Percentiles rank a stretch among this genome's conserved stretches.
phyloP scores from a whole-genome alignment of 1,139 yeast genomes.

The Nakaseomyces kungkrabaensis region DNA sequence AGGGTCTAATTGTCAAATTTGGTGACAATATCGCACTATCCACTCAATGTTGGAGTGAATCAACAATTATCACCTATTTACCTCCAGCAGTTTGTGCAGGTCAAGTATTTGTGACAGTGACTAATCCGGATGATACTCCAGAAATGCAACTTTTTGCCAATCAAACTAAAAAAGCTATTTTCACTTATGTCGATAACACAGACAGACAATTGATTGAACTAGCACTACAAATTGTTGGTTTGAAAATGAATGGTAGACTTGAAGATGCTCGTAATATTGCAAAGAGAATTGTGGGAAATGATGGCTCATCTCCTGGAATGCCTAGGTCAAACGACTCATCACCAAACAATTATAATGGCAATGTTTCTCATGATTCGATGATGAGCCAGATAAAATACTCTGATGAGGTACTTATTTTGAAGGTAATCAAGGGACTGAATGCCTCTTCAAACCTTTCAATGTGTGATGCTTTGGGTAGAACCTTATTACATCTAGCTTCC shows the following conservation, averaged over 20 bases:
- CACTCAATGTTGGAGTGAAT: constrained; percentile 92
- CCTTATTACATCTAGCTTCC: constrained; percentile 72
- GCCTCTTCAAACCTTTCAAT: constrained; percentile 60
- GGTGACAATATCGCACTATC: constrained; percentile 78
- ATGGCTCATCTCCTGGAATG: constrained; percentile 15
- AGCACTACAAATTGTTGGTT: constrained; percentile 87
- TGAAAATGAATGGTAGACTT: constrained; percentile 86
- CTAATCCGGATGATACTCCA: constrained; percentile 31
- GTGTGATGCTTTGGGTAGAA: constrained; percentile 70
- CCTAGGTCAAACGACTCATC: not conserved
- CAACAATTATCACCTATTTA: constrained; percentile 83
- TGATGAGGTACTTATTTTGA: constrained; percentile 49
- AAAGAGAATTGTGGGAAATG: constrained; percentile 66
- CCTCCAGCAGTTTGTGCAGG: constrained; percentile 90
- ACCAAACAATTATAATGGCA: not conserved
- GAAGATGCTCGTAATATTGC: constrained; percentile 92
- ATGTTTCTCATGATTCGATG: not conserved
- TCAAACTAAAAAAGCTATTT: constrained; percentile 32
- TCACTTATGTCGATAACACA: constrained; percentile 86
- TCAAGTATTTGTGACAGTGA: constrained; percentile 80
- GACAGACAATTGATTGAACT: constrained; percentile 86
- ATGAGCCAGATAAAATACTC: constrained; percentile 1
- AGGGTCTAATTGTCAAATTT: constrained; percentile 73
- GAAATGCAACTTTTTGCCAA: not conserved
- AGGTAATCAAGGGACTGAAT: constrained; percentile 45